A percentile compares a stretch with the other conserved stretches of the same genome.
Evolutionary conservation across 306 rosid species (phyloP).

Genomic region (Canavalia gladiata): DNA sequence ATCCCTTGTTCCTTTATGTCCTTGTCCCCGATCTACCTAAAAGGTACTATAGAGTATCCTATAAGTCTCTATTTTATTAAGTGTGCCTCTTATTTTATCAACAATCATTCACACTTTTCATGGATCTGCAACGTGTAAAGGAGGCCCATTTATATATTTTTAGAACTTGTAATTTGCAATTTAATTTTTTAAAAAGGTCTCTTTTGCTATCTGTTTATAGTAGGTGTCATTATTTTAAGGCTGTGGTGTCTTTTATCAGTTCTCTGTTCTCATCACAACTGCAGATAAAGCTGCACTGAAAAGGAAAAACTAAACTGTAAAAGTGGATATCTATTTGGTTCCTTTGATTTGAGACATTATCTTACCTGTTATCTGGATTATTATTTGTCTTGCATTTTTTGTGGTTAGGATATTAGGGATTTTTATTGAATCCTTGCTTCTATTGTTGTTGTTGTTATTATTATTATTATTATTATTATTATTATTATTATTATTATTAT

Average conservation of each 20-base stretch:
- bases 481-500: no score
- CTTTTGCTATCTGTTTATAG: constrained; percentile 32
- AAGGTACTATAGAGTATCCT: constrained; percentile 59
- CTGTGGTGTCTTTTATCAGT: constrained; percentile 11
- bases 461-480: neutral
- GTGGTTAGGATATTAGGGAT: constrained; percentile 22
- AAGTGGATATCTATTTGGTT: constrained; percentile 39
- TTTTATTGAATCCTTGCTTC: constrained; percentile 19
- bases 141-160: constrained; percentile 9
- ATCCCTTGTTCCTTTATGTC: constrained; percentile 73
- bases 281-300: neutral
- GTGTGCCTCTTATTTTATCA: constrained; percentile 33
- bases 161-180: constrained; percentile 6
- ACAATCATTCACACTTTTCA: neutral
- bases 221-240: constrained; percentile 21
- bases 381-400: constrained; percentile 9
- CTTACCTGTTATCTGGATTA: neutral
- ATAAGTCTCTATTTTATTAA: neutral
- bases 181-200: neutral
- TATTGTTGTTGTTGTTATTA: no score
- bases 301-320: neutral
- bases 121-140: constrained; percentile 27
- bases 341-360: constrained; percentile 10
- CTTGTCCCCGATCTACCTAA: constrained; percentile 91
- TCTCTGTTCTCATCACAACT: constrained; percentile 36